Base-by-base conservation (phyloP, 257 asterid species). In the Salvia miltiorrhiza region DNA sequence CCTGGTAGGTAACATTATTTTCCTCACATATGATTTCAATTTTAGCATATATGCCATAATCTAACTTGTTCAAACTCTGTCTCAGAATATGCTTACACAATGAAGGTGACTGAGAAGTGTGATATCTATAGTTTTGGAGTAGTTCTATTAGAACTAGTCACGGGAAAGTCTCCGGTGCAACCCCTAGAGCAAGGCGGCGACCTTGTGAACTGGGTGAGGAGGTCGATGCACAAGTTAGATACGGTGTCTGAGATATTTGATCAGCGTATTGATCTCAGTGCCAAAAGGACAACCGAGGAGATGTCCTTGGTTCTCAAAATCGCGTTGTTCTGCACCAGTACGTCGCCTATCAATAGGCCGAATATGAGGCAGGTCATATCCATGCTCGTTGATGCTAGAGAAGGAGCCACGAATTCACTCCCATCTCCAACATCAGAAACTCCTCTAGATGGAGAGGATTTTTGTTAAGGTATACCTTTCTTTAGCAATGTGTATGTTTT, bases 41-140 rank as follows among this genome's bases (percentile, higher is more conserved):
- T 35, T 35, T 30, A 30, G 33, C 33, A 30, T 30, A 3, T 30
- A 30, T 30, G n/a, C n/a, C n/a, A n/a, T n/a, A n/a, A n/a, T n/a
- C 13, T 49, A 17, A 49, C 26, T 2, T 49, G 55, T 49, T 7
- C 23, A 54, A 4, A 47, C 56, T 62, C 1, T 54, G 44, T 76
- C 74, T 62, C 92, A 91, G 97, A 91, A 73, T 91, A 91, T 61
- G 97, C 97, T 5, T 91, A 91, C 89, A 91, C 97, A 6, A 77
- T 91, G 95, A 91, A 91, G 82, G 95, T 91, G 82, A 91, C 97
- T 23, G 96, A 91, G 73, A 91, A 91, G 73, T 91, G 95, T 9
- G 97, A 91, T 26, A 81, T 87, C 77, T 91, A 91, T 16, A 91
- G 97, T 69, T 91, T 83, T 24, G 97, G 97, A 11, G 96, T 91